Evolutionary conservation across 495 filamentous ascomycete genomes (phyloP), one percentile per base, ranked within the genome.

Genomic region (Thermochaetoides thermophila): DNA sequence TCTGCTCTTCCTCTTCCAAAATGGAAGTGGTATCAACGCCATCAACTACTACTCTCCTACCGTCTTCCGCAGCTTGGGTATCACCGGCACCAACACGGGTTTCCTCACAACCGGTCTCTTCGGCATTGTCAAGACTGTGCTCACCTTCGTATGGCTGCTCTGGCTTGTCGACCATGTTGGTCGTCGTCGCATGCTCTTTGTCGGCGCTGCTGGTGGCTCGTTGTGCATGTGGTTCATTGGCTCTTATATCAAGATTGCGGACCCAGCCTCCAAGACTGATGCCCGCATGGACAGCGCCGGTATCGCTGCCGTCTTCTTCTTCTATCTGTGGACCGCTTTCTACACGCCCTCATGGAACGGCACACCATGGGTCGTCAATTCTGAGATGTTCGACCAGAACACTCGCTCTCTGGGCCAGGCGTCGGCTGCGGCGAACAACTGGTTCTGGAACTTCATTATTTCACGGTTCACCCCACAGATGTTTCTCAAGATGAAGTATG

Each of bases 331-430:
- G 75, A 82, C 78, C 3, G 71, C 72, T 6, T 82, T 78, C 55
- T 84, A 84, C 46, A 79, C 78, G 5, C 72, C 78, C 0, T 71
- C 73, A 3, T 84, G 78, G 77, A 82, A 84, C 49, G 76, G 75
- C 10, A 75, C 72, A 4, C 73, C 73, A 0, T 78, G 73, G 73
- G 72, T 76, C 23, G 53, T 74, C 39, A 75, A 75, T 56, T 68
- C 69, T 20, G 73, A 75, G 55, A 70, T 73, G 58, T 71, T 71
- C 43, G 66, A 69, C 45, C 66, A 69, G 39, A 74, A 69, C 48
- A 67, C 73, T 19, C 68, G 73, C 29, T 71, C 72, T 3, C 64
- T 82, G 14, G 76, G 73, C 8, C 76, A 80, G 57, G 76, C 76
- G 16, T 74, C 63, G 21, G 74, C 76, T 1, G 71, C 76, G 10